phyloP scores from a whole-genome alignment of 345 rosid species.

The Eucalyptus pauciflora region DNA sequence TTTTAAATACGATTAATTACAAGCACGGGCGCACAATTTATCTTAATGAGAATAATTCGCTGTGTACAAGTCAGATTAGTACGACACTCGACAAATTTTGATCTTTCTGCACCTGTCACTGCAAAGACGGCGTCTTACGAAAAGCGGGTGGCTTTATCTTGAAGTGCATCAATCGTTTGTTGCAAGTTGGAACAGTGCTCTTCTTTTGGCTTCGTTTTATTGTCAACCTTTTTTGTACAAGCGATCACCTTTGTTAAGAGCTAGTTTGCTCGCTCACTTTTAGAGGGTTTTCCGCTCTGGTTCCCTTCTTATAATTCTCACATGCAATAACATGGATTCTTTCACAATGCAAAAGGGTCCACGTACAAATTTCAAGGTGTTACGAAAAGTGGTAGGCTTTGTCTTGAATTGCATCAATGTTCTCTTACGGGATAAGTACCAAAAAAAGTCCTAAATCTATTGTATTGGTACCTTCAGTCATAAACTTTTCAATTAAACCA shows the following conservation, averaged over 20 bases:
- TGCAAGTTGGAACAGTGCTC: neutral
- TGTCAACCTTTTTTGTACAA: neutral
- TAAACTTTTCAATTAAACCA: too few species aligned
- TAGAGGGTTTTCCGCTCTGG: neutral
- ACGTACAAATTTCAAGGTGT: neutral
- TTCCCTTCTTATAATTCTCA: neutral
- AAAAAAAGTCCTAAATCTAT: too few species aligned
- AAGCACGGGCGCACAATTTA: neutral
- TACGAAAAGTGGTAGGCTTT: neutral
- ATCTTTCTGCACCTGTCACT: neutral
- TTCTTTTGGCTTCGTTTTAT: neutral
- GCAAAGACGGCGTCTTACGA: fast-evolving
- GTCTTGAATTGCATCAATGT: fast-evolving
- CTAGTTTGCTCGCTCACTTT: neutral
- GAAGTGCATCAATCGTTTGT: neutral
- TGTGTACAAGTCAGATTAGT: neutral
- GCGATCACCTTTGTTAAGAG: neutral
- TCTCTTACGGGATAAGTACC: neutral
- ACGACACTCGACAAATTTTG: neutral
- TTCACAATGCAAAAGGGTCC: neutral
- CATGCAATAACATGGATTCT: neutral
- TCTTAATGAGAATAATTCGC: neutral
- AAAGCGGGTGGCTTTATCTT: neutral
- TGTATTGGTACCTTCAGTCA: too few species aligned
- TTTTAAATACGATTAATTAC: neutral